Conservation (phyloP, 441 rosid genomes). For the Arabidopsis hybrid region DNA sequence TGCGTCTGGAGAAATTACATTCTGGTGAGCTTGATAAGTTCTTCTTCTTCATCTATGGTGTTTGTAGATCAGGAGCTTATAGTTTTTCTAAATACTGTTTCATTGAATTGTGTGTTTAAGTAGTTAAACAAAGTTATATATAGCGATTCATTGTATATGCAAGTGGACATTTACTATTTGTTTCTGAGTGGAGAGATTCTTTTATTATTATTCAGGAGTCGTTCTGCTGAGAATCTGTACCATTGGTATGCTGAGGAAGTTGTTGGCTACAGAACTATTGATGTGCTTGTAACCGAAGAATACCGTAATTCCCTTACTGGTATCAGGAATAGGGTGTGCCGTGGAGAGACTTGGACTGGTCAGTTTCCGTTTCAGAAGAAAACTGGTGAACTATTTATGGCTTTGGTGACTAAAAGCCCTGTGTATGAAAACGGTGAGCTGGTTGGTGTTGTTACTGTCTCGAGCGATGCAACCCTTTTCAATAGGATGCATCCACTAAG, state of each 20-base stretch:
- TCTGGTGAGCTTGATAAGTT: conserved; percentile 52
- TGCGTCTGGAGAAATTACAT: conserved; percentile 62
- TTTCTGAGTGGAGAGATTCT: background rate
- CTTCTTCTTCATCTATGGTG: conserved; percentile 1
- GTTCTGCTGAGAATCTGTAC: conserved; percentile 71
- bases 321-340: conserved; percentile 54
- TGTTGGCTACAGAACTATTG: conserved; percentile 57
- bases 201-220: conserved; percentile 61
- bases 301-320: conserved; percentile 46
- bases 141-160: conserved; percentile 7
- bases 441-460: conserved; percentile 69
- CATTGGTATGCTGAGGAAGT: conserved; percentile 80
- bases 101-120: conserved; percentile 1
- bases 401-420: conserved; percentile 67
- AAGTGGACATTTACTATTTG: background rate
- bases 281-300: conserved; percentile 69
- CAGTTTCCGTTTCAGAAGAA: conserved; percentile 79
- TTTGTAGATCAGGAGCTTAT: background rate
- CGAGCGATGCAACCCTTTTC: conserved; percentile 69
- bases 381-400: conserved; percentile 74
- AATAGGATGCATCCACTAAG: conserved; percentile 51
- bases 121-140: background rate
- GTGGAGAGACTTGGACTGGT: conserved; percentile 80
- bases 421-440: conserved; percentile 71
- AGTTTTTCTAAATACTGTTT: background rate